These are phyloP conservation scores for Cercis canadensis DNA, from an alignment of 306 rosid genomes.

Conservation along the genomic window DNA sequence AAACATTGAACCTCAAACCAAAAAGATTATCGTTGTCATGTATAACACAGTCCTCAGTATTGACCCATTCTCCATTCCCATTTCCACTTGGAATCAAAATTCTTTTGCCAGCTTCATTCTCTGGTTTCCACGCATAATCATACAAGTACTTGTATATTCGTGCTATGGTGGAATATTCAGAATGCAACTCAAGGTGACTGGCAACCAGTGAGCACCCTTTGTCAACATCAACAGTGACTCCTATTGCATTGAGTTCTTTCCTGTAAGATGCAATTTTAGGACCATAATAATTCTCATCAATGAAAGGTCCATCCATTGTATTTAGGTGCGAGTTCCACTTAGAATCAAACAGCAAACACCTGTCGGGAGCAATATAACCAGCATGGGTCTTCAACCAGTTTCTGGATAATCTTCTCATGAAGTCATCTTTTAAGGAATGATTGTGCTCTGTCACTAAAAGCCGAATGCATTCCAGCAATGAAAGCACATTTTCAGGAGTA, in stretches of 20 bases:
- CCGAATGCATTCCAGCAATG: slow-evolving; percentile 62
- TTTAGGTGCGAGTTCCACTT: slow-evolving; percentile 47
- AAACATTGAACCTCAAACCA: slow-evolving; percentile 47
- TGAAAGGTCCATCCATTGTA: slow-evolving; percentile 70
- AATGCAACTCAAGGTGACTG: slow-evolving; percentile 44
- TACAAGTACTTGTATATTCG: slow-evolving; percentile 57
- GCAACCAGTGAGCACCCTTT: slow-evolving; percentile 56
- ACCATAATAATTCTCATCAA: slow-evolving; percentile 62
- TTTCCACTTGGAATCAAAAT: slow-evolving; percentile 65
- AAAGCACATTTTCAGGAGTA: slow-evolving; percentile 45
- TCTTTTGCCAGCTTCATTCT: slow-evolving; percentile 38
- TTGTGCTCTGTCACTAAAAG: slow-evolving; percentile 14
- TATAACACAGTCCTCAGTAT: slow-evolving; percentile 55
- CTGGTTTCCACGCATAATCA: slow-evolving; percentile 50
- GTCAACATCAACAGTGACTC: slow-evolving; percentile 50
- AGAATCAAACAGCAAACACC: slow-evolving; percentile 58
- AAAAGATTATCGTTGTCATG: slow-evolving; percentile 64
- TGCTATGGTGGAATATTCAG: slow-evolving; percentile 40
- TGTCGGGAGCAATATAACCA: slow-evolving; percentile 58
- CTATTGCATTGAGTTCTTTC: slow-evolving; percentile 60
- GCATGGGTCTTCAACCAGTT: slow-evolving; percentile 70
- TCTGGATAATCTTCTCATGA: slow-evolving; percentile 44
- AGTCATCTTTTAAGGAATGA: slow-evolving; percentile 36
- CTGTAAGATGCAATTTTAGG: slow-evolving; percentile 46
- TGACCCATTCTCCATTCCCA: slow-evolving; percentile 50